A percentile compares a stretch with the other conserved stretches of the same genome.
phyloP scores from a whole-genome alignment of 192 early-diverging fungal species.

The Powellomyces hirtus region DNA sequence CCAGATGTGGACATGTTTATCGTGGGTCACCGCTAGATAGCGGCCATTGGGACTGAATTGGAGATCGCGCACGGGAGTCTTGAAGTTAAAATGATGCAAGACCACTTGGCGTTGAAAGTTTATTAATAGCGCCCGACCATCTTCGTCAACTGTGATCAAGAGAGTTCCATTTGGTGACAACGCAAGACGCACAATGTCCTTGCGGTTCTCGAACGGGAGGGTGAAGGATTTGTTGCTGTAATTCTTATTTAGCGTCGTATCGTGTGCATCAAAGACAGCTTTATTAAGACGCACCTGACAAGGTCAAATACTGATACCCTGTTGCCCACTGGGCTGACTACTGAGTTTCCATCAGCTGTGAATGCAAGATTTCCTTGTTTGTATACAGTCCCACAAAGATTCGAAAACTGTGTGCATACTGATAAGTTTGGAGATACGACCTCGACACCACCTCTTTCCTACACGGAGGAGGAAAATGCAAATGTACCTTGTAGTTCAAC shows the following conservation, averaged over 20 bases:
- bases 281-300: slow-evolving; percentile 72
- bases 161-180: slow-evolving; percentile 85
- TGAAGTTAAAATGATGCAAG: slow-evolving; percentile 89
- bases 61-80: slow-evolving; percentile 73
- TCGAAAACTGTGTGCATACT: slow-evolving; percentile 81
- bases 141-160: slow-evolving; percentile 91
- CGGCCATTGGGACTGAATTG: slow-evolving; percentile 92
- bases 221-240: slow-evolving; percentile 85
- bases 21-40: slow-evolving; percentile 83
- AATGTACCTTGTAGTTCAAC: not conserved
- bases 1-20: slow-evolving; percentile 86
- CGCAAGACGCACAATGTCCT: slow-evolving; percentile 85
- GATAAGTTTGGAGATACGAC: too few species aligned
- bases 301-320: slow-evolving; percentile 94
- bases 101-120: slow-evolving; percentile 83
- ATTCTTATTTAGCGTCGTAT: not conserved
- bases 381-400: slow-evolving; percentile 97
- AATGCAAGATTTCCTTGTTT: slow-evolving; percentile 93
- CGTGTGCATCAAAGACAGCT: not conserved
- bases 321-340: slow-evolving; percentile 96
- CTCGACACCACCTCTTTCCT: too few species aligned
- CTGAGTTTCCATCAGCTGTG: slow-evolving; percentile 89
- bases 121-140: slow-evolving; percentile 82
- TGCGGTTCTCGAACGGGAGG: slow-evolving; percentile 90
- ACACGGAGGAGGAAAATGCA: not conserved